A percentile compares a stretch with the other conserved stretches of the same genome.
Conservation (phyloP, 768 basidiomycete genomes). For the Megacollybia marginata region DNA sequence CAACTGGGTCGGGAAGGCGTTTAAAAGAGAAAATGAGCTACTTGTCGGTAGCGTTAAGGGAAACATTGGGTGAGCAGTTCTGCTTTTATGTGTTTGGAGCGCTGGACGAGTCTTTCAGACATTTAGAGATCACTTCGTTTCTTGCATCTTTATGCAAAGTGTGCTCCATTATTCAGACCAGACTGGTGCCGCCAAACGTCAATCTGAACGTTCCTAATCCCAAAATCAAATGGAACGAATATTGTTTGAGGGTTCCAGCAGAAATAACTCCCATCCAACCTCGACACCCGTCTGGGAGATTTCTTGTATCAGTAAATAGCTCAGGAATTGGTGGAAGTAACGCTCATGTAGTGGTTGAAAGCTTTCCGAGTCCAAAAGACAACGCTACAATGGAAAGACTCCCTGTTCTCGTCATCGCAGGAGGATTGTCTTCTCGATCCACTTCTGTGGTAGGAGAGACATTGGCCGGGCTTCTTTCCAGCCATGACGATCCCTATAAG, state of each 20-base stretch:
- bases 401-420: constrained; percentile 21
- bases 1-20: constrained; percentile 27
- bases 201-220: constrained; percentile 29
- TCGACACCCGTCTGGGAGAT: constrained; percentile 12
- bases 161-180: constrained; percentile 27
- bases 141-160: constrained; percentile 38
- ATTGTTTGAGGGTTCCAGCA: constrained; percentile 26
- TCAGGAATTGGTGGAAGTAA: constrained; percentile 39
- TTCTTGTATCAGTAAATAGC: constrained; percentile 32
- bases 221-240: constrained; percentile 30
- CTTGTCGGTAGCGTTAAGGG: constrained; percentile 38
- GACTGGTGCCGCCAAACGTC: constrained; percentile 31
- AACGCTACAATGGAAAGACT: background rate
- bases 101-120: constrained; percentile 13
- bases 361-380: constrained; percentile 14
- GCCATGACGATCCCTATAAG: background rate
- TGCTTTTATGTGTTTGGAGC: too few species aligned
- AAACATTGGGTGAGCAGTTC: constrained; percentile 30
- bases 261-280: constrained; percentile 17
- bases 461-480: background rate
- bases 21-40: constrained; percentile 10
- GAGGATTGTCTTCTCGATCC: constrained; percentile 30
- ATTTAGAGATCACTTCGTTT: constrained; percentile 35
- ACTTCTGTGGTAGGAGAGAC: constrained; percentile 8
- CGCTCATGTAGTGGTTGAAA: constrained; percentile 32